These are phyloP conservation scores for Gossypium mustelinum DNA, from an alignment of 345 rosid species.

Conservation along the genomic window DNA sequence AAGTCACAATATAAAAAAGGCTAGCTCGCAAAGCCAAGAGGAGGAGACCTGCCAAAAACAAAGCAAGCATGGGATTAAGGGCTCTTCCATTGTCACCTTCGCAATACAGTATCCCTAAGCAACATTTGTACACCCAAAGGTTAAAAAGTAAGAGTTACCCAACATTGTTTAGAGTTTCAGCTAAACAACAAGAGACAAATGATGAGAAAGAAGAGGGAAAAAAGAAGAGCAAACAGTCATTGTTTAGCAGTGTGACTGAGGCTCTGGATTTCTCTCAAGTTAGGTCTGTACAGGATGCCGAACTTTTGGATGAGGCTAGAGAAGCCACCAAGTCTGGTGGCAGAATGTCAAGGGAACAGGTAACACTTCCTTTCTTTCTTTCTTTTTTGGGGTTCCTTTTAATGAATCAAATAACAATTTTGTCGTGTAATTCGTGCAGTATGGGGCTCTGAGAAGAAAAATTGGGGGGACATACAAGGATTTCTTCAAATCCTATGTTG, in stretches of 20 bases:
- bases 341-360: constrained; percentile 74
- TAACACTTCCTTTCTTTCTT: background rate
- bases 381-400: background rate
- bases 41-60: background rate
- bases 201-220: constrained; percentile 24
- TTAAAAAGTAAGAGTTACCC: constrained; percentile 3
- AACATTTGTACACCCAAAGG: constrained; percentile 23
- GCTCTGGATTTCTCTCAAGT: constrained; percentile 85
- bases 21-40: background rate
- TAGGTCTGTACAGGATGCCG: constrained; percentile 73
- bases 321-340: constrained; percentile 64
- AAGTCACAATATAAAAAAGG: background rate
- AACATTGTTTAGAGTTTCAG: constrained; percentile 25
- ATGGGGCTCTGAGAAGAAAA: constrained; percentile 83
- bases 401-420: background rate
- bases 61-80: constrained; percentile 33
- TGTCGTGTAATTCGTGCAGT: constrained; percentile 35
- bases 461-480: constrained; percentile 90
- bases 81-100: constrained; percentile 39
- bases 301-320: constrained; percentile 71
- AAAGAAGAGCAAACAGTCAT: constrained; percentile 47
- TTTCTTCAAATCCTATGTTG: constrained; percentile 84
- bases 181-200: constrained; percentile 30
- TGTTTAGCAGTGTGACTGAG: constrained; percentile 45
- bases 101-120: constrained; percentile 25